Base-by-base conservation (phyloP, 768 basidiomycete species). In the Psilocybe sp. region DNA sequence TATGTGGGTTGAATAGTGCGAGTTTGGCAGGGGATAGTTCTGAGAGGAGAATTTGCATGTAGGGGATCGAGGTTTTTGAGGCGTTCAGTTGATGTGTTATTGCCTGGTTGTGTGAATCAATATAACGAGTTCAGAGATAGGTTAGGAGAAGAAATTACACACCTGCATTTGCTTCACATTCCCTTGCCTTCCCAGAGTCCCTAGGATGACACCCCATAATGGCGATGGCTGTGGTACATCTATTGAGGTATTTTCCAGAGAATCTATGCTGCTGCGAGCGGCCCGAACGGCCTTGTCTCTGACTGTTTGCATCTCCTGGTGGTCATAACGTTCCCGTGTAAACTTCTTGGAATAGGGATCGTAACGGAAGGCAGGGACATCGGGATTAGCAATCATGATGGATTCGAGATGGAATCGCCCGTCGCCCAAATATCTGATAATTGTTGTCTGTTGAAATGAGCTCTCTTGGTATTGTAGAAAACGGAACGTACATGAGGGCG, bases 371-470 rank as follows among this genome's bases (percentile, higher is more conserved):
- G 97, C 95, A 10, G 97, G 94, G 14, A 98, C 78, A 28, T 79
- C 68, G 0, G 97, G 97, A 65, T 99, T 99, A n/a, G 94, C 93
- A 51, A 99, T 97, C 97, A 99, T 99, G 65, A 98, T 94, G 12
- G 92, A 90, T 68, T 99, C 97, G 14, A 98, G 79, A 64, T 98
- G 97, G 74, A 99, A 99, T 9, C 97, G 87, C 16, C 97, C 97
- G 60, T 99, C 97, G 14, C 97, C 97, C 20, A 99, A 81, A 66
- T 98, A 99, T 60, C 94, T 97, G 34, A 51, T 38, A 54, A 37
- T 36, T 52, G 43, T 50, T 52, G 12, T 46, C 44, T 38, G 36
- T 39, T 18, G 19, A 16, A 31, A 20, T 49, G 20, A 41, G 15
- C 32, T 20, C 46, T 16, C 31, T 12, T 45, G 12, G 23, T 51